phyloP scores from a whole-genome alignment of 2,329 filamentous ascomycete species.

The Microsporum canis region DNA sequence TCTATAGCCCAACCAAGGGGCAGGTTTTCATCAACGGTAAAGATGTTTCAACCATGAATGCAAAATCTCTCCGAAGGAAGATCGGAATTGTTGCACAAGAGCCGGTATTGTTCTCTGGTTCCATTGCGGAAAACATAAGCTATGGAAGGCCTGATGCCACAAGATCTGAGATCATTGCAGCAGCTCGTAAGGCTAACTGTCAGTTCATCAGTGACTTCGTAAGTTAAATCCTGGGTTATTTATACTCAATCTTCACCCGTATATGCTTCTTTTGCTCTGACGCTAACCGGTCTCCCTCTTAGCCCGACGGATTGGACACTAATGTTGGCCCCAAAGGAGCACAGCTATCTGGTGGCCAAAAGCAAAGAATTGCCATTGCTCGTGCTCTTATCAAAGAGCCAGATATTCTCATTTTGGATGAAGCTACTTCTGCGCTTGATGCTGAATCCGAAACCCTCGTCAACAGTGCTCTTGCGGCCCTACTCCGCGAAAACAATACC shows the following conservation, averaged over 20 bases:
- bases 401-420: slow-evolving; percentile 91
- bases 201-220: slow-evolving; percentile 90
- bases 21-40: slow-evolving; percentile 71
- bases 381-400: slow-evolving; percentile 89
- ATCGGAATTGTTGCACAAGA: slow-evolving; percentile 95
- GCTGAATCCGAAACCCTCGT: slow-evolving; percentile 95
- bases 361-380: slow-evolving; percentile 95
- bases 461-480: slow-evolving; percentile 70
- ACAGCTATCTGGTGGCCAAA: slow-evolving; percentile 90
- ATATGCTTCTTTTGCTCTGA: neutral
- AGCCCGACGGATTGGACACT: slow-evolving; percentile 87
- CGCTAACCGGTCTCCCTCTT: slow-evolving; percentile 9
- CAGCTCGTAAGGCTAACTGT: slow-evolving; percentile 87
- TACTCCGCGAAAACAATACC: slow-evolving; percentile 80
- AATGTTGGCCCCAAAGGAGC: slow-evolving; percentile 85
- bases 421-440: slow-evolving; percentile 90
- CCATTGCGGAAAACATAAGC: slow-evolving; percentile 72
- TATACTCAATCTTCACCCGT: too few relatives aligned
- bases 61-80: slow-evolving; percentile 79
- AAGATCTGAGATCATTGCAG: slow-evolving; percentile 68
- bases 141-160: slow-evolving; percentile 77
- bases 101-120: slow-evolving; percentile 76
- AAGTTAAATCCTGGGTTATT: slow-evolving; percentile 25
- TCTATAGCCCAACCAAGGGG: slow-evolving; percentile 74
- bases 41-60: slow-evolving; percentile 77